Conservation (phyloP, 768 basidiomycete genomes). For the Gymnopilus dilepis region DNA sequence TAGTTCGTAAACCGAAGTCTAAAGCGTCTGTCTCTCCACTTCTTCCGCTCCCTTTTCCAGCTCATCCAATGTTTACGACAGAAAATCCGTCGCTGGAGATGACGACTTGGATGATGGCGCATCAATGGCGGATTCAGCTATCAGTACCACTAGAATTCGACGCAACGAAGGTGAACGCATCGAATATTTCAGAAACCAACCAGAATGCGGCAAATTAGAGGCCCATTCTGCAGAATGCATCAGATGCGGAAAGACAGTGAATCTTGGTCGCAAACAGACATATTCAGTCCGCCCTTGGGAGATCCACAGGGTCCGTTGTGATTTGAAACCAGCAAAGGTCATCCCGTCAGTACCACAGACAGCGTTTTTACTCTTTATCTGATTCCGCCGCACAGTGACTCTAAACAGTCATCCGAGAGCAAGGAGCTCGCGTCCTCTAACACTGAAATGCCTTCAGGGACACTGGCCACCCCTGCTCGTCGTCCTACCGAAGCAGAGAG, state of each 20-base stretch:
- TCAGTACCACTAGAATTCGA: conserved; percentile 47
- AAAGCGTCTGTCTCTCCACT: conserved; percentile 27
- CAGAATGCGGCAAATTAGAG: conserved; percentile 60
- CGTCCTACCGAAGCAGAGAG: conserved; percentile 46
- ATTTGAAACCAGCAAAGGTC: conserved; percentile 40
- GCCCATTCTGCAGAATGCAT: conserved; percentile 63
- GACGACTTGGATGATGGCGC: conserved; percentile 54
- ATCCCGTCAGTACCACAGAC: conserved; percentile 18
- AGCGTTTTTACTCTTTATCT: background rate
- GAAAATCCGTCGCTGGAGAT: conserved; percentile 33
- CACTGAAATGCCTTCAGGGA: conserved; percentile 12
- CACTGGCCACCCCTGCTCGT: conserved; percentile 28
- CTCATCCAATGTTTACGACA: conserved; percentile 11
- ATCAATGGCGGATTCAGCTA: conserved; percentile 60
- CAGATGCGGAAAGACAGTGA: conserved; percentile 60
- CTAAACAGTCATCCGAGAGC: conserved; percentile 16
- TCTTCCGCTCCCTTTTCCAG: background rate
- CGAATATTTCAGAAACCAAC: conserved; percentile 66
- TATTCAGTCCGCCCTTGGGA: conserved; percentile 70
- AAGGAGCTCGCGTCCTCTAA: conserved; percentile 16
- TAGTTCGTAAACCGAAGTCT: conserved; percentile 27
- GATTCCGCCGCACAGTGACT: conserved; percentile 16
- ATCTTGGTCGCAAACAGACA: conserved; percentile 57
- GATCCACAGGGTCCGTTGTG: conserved; percentile 59
- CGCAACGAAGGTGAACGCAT: conserved; percentile 68